Evolutionary conservation across 2,329 filamentous ascomycete species (phyloP), one percentile per base, ranked within the genome.

Genomic region (Raffaelea ambrosiae): DNA sequence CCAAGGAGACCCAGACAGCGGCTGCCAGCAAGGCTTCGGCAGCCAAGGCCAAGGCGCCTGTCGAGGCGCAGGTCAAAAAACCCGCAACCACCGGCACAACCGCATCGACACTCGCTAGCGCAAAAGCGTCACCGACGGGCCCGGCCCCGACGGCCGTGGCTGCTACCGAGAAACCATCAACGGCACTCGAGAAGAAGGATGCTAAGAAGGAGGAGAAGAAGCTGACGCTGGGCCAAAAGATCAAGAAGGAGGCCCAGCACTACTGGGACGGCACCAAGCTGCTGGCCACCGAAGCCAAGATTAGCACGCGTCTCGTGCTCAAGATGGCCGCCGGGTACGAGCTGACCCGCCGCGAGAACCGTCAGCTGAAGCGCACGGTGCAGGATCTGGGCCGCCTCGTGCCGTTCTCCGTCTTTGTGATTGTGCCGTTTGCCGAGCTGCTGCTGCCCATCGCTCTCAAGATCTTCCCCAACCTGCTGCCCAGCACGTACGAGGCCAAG

Each of bases 241-340:
- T 98, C 61, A 98, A 95, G 76, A 90, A 94, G 66, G 93, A 98
- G 67, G 76, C 75, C 14, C 81, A 84, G 53, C 93, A 98, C 66
- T 98, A 98, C 71, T 97, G 93, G 91, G 93, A 98, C 67, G 93
- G 93, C 51, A 97, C 89, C 23, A 98, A 98, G 69, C 74, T 98
- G 59, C 73, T 98, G 56, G 90, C 84, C 20, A 86, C 88, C 2
- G 93, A 98, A 69, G 83, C 97, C 62, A 88, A 74, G 67, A 98
- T 98, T 64, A 97, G 91, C 65, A 88, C 86, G 52, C 84, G 84
- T 53, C 71, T 98, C 55, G 93, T 90, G 5, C 67, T 96, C 65
- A 97, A 96, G 73, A 98, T 98, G 93, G 89, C 90, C 14, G 90
- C 88, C 50, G 93, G 93, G 8, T 98, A 98, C 69, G 93, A 98